These are phyloP conservation scores for Colletotrichum ledebouriae DNA, from an alignment of 2,329 filamentous ascomycete species.

Conservation along the genomic window DNA sequence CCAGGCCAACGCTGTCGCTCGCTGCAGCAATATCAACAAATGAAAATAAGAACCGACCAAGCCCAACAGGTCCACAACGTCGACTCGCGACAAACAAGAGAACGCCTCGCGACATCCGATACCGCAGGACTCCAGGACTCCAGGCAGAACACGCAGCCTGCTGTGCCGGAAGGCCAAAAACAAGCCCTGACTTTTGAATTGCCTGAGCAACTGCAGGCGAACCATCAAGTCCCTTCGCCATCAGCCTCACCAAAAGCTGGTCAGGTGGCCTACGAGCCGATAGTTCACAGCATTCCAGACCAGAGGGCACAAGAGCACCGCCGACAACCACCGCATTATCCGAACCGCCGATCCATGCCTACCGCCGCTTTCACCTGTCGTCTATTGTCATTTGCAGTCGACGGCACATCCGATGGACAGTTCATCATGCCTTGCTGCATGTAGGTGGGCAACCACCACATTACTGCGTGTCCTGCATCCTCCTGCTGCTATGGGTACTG, in stretches of 20 bases:
- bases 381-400: neutral
- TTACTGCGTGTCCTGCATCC: slow-evolving; percentile 3
- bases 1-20: neutral
- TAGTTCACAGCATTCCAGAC: slow-evolving; percentile 9
- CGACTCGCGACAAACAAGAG: neutral
- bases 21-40: neutral
- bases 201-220: slow-evolving; percentile 4
- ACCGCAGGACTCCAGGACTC: neutral
- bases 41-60: slow-evolving; percentile 8
- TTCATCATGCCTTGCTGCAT: slow-evolving; percentile 9
- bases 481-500: neutral
- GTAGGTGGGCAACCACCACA: slow-evolving; percentile 18
- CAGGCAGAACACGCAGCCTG: slow-evolving; percentile 1
- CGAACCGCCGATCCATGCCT: neutral
- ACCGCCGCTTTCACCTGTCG: neutral
- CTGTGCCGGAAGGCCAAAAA: neutral
- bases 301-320: neutral
- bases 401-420: slow-evolving; percentile 23
- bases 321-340: neutral
- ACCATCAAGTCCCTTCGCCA: neutral
- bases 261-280: slow-evolving; percentile 5
- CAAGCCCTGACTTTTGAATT: neutral
- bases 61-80: slow-evolving; percentile 2
- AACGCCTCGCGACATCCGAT: slow-evolving; percentile 3
- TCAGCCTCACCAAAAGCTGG: slow-evolving; percentile 14